Evolutionary conservation across 176 grass and related monocot species (phyloP).

Genomic region (Avena atlantica): DNA sequence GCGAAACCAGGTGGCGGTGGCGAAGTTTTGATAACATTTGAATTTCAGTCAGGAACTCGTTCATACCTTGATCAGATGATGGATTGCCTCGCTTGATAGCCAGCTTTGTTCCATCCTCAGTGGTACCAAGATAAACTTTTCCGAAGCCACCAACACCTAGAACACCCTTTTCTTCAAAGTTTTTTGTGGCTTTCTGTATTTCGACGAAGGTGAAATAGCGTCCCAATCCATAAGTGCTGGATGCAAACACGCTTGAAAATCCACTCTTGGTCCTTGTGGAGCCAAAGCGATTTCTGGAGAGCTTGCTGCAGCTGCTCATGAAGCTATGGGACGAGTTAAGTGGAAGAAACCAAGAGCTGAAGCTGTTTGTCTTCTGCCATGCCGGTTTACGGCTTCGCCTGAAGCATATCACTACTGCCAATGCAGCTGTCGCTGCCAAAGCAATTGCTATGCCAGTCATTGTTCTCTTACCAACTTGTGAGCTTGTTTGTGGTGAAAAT

Average conservation of each 20-base stretch:
- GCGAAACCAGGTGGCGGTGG: conserved; percentile 90
- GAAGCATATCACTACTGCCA: conserved; percentile 58
- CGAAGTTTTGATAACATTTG: conserved; percentile 91
- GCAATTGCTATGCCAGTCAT: conserved; percentile 66
- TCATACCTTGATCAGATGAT: conserved; percentile 93
- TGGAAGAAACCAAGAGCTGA: conserved; percentile 84
- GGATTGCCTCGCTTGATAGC: conserved; percentile 94
- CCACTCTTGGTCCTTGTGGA: conserved; percentile 75
- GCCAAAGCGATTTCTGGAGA: conserved; percentile 80
- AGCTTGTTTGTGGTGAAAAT: conserved; percentile 59
- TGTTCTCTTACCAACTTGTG: conserved; percentile 47
- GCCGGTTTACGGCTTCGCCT: conserved; percentile 52
- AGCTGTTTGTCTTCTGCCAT: conserved; percentile 83
- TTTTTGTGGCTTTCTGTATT: conserved; percentile 91
- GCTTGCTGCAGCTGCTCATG: conserved; percentile 71
- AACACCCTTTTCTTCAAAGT: conserved; percentile 89
- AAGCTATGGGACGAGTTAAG: conserved; percentile 80
- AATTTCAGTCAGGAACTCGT: conserved; percentile 95
- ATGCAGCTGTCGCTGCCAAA: conserved; percentile 52
- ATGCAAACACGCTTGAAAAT: conserved; percentile 77
- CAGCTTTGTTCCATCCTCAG: conserved; percentile 79
- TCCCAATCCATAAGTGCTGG: conserved; percentile 74
- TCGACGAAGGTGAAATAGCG: conserved; percentile 80
- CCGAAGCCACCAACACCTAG: conserved; percentile 90
- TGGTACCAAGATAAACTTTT: conserved; percentile 86